Conservation (phyloP, 768 basidiomycete genomes). For the Boletus sp. region DNA sequence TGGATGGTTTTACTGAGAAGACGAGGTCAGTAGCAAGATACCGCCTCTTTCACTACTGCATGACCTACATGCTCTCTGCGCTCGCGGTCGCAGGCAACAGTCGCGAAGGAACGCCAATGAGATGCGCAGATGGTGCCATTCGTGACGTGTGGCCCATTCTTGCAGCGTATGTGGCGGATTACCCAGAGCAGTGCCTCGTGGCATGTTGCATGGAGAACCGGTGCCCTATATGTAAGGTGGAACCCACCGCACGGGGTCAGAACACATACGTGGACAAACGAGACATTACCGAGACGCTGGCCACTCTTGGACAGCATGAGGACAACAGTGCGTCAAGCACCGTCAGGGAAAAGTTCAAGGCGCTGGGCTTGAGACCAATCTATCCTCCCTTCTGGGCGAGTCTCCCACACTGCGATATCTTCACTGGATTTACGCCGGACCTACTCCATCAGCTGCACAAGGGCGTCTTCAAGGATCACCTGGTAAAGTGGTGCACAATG, state of each 20-base stretch:
- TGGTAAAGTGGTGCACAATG: slow-evolving; percentile 35
- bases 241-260: neutral
- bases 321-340: neutral
- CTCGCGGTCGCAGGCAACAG: slow-evolving; percentile 6
- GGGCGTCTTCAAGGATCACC: slow-evolving; percentile 45
- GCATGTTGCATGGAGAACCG: slow-evolving; percentile 8
- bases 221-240: slow-evolving; percentile 4
- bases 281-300: neutral
- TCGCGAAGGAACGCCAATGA: slow-evolving; percentile 5
- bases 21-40: slow-evolving; percentile 11
- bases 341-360: slow-evolving; percentile 3
- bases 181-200: neutral
- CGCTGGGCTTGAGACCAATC: slow-evolving; percentile 12
- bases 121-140: slow-evolving; percentile 6
- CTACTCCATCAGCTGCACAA: slow-evolving; percentile 49
- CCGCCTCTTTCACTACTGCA: slow-evolving; percentile 36
- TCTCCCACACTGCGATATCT: slow-evolving; percentile 24
- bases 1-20: slow-evolving; percentile 27
- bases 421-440: slow-evolving; percentile 35
- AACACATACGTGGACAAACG: neutral
- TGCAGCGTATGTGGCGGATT: neutral
- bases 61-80: slow-evolving; percentile 10
- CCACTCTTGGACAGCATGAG: neutral
- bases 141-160: neutral
- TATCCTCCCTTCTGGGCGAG: slow-evolving; percentile 13